Conservation (phyloP, 495 filamentous ascomycete species). For the Apiosordaria backusii region DNA sequence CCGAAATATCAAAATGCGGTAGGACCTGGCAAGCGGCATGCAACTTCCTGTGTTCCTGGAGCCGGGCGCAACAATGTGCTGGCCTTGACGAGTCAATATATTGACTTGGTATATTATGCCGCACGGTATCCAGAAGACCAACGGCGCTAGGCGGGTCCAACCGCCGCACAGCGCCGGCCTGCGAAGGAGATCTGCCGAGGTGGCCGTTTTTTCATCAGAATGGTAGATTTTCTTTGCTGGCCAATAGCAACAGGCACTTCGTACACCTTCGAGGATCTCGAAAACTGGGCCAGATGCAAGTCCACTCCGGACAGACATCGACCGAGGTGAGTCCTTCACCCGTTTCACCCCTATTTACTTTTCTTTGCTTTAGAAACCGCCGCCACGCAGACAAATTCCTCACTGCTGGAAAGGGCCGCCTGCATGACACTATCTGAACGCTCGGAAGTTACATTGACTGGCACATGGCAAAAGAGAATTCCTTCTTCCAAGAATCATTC, state of each 20-base stretch:
- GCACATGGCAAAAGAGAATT: neutral
- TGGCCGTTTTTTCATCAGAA: neutral
- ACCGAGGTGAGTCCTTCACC: neutral
- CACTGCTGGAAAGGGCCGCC: constrained; percentile 17
- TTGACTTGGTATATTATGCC: constrained; percentile 13
- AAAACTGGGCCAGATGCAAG: too few species aligned
- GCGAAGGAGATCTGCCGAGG: constrained; percentile 17
- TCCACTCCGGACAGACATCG: neutral
- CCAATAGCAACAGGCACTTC: neutral
- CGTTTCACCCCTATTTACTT: neutral
- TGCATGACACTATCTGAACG: constrained; percentile 20
- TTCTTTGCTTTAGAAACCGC: neutral
- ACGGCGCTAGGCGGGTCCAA: constrained; percentile 18
- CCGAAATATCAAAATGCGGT: too few species aligned
- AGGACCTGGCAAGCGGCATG: constrained; percentile 11
- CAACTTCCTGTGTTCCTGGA: constrained; percentile 12
- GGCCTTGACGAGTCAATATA: constrained; percentile 16
- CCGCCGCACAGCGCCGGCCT: constrained; percentile 14
- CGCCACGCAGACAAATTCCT: neutral
- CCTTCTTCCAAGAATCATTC: neutral
- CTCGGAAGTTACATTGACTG: neutral
- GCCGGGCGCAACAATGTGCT: constrained; percentile 8
- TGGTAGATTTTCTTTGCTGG: neutral
- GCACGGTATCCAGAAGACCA: constrained; percentile 10
- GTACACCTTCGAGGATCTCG: too few species aligned